Conservation (phyloP, 371 early-diverging fungal species). For the Rhizopus arrhizus region DNA sequence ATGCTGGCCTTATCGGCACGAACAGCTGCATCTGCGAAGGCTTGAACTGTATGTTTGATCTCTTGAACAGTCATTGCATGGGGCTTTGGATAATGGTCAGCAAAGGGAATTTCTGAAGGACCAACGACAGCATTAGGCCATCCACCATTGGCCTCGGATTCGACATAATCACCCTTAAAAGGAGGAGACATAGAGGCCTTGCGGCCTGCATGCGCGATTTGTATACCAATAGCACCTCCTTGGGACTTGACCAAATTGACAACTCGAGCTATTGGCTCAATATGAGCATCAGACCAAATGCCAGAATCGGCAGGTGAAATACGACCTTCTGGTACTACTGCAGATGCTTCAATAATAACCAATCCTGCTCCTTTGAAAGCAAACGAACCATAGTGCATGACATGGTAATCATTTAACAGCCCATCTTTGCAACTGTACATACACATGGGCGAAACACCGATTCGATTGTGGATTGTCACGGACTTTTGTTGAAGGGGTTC, state of each 20-base stretch:
- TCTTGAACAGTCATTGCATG: conserved; percentile 64
- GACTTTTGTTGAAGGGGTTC: conserved; percentile 53
- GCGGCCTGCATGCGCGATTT: conserved; percentile 84
- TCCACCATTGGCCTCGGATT: conserved; percentile 74
- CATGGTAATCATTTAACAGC: conserved; percentile 50
- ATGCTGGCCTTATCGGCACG: conserved; percentile 81
- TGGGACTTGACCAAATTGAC: conserved; percentile 67
- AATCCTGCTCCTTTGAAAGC: conserved; percentile 79
- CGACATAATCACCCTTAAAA: conserved; percentile 52
- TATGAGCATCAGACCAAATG: conserved; percentile 79
- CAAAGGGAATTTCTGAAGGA: conserved; percentile 63
- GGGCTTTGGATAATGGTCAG: conserved; percentile 54
- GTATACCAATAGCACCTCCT: conserved; percentile 67
- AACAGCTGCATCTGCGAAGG: conserved; percentile 73
- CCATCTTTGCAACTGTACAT: conserved; percentile 40
- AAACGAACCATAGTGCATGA: conserved; percentile 70
- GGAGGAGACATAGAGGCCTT: conserved; percentile 71
- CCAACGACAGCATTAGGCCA: conserved; percentile 79
- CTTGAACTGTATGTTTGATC: conserved; percentile 60
- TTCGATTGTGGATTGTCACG: conserved; percentile 69
- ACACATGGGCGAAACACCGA: conserved; percentile 84
- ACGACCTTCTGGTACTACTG: conserved; percentile 74
- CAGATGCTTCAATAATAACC: conserved; percentile 80
- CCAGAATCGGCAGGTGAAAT: conserved; percentile 78
- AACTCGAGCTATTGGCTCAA: conserved; percentile 59